Evolutionary conservation across 2,329 filamentous ascomycete species (phyloP), one percentile per base, ranked within the genome.

Genomic region (Neofusicoccum ribis): DNA sequence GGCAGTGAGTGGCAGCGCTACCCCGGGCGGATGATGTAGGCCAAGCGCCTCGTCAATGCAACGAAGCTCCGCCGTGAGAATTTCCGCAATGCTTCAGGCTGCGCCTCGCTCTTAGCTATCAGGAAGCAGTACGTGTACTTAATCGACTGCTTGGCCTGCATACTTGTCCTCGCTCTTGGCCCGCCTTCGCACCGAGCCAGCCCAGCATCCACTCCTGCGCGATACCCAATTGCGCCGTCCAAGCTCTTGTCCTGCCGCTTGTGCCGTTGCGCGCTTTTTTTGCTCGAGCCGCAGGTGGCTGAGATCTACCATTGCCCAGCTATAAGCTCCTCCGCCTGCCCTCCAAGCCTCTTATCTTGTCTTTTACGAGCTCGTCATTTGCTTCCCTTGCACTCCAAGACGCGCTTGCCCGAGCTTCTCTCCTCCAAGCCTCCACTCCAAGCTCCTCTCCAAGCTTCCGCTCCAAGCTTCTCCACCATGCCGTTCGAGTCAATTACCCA

Each of bases 41-140:
- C 56, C 56, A 60, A 60, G 56, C 36, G 7, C 14, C 56, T 47
- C 56, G 31, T 60, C 43, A 47, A 60, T 60, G 56, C 56, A 36
- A 5, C 14, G 43, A 47, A 60, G 54, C 54, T 59, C 52, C 39
- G 36, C 12, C 39, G 36, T 11, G 5, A 58, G 52, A 34, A 17
- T 34, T 44, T 59, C 2, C 23, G 23, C 56, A 47, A 60, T 59
- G 54, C 54, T 59, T 46, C 50, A 11, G n/a, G 39, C 17, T 31
- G 37, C 39, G 36, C 52, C 52, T 43, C 39, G 17, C 37, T 9
- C 20, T 14, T 9, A 15, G 52, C 39, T 56, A 56, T 56, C 52
- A 14, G 8, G 15, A 54, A 20, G 50, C 50, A 23, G 9, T 14
- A 56, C 51, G 36, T 56, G 51, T 56, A 39, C 31, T 34, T 31